A percentile compares a stretch with the other conserved stretches of the same genome.
These are phyloP conservation scores for Phytophthora sp. DNA, from an alignment of 352 stramenopile species.

Conservation along the genomic window DNA sequence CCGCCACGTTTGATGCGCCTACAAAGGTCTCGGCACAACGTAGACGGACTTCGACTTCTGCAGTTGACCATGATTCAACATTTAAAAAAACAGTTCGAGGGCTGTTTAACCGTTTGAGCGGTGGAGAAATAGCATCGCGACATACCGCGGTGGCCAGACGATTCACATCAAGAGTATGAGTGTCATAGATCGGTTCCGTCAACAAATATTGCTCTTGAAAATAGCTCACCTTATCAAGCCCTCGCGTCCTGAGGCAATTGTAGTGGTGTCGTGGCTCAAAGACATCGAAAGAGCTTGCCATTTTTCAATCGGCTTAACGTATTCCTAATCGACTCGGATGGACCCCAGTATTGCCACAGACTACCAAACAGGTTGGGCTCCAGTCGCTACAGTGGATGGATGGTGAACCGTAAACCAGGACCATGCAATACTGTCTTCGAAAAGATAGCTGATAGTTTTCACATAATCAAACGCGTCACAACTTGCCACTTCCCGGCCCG, in stretches of 20 bases:
- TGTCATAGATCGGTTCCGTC: no score
- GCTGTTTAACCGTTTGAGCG: background rate
- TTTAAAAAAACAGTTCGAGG: background rate
- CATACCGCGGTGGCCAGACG: background rate
- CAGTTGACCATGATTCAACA: background rate
- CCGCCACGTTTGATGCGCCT: constrained; percentile 8
- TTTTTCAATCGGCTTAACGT: no score
- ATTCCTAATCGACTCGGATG: constrained; percentile 29
- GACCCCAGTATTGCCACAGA: constrained; percentile 62
- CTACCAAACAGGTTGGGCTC: constrained; percentile 19
- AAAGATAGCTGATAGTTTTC: constrained; percentile 62
- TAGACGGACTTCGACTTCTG: constrained; percentile 4
- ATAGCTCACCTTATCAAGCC: constrained; percentile 8
- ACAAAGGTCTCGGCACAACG: constrained; percentile 27
- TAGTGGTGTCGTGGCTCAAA: background rate
- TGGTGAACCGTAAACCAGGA: constrained; percentile 33
- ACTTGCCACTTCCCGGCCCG: constrained; percentile 69
- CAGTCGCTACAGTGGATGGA: constrained; percentile 41
- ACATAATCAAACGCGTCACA: constrained; percentile 69
- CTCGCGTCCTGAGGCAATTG: constrained; percentile 2
- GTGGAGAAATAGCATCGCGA: background rate
- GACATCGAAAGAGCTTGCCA: background rate
- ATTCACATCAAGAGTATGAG: constrained; percentile 3
- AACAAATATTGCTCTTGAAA: constrained; percentile 8
- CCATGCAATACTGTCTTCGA: constrained; percentile 63